Evolutionary conservation across 352 stramenopile species (phyloP).

Genomic region (Phytopythium oedochilum): DNA sequence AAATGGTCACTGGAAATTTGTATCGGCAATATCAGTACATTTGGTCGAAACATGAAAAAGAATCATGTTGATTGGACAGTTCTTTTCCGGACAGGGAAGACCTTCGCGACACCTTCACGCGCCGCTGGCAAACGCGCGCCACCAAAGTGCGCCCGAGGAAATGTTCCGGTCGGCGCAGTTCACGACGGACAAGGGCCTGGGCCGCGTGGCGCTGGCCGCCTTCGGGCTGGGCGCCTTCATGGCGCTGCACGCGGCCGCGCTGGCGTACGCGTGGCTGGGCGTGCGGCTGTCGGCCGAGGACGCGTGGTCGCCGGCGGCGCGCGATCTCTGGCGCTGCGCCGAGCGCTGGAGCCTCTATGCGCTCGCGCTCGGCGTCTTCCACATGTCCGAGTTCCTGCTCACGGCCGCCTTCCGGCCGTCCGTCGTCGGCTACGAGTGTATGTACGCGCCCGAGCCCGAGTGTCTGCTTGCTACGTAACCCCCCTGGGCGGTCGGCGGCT

Average conservation of each 20-base stretch:
- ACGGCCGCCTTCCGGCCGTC: constrained; percentile 76
- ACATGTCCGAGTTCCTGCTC: constrained; percentile 81
- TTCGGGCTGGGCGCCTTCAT: constrained; percentile 74
- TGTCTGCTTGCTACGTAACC: too few species aligned
- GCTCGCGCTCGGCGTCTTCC: constrained; percentile 76
- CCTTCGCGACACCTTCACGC: too few species aligned
- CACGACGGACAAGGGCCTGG: constrained; percentile 65
- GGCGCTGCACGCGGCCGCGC: constrained; percentile 53
- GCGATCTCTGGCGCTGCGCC: constrained; percentile 39
- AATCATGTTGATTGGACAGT: too few species aligned
- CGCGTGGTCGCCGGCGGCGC: constrained; percentile 8
- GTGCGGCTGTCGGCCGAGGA: constrained; percentile 11
- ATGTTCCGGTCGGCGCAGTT: constrained; percentile 82
- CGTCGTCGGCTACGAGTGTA: constrained; percentile 83
- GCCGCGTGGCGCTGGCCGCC: constrained; percentile 66
- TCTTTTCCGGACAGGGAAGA: too few species aligned
- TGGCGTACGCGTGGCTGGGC: constrained; percentile 27
- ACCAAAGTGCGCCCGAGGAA: background rate
- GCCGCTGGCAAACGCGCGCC: too few species aligned
- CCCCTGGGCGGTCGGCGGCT: too few species aligned
- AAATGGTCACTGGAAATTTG: too few species aligned
- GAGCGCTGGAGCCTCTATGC: constrained; percentile 75
- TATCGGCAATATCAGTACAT: too few species aligned
- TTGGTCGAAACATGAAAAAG: too few species aligned
- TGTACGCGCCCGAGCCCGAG: too few species aligned